Base-by-base conservation (phyloP, 2,329 filamentous ascomycete genomes). In the Fusarium drepaniforme region DNA sequence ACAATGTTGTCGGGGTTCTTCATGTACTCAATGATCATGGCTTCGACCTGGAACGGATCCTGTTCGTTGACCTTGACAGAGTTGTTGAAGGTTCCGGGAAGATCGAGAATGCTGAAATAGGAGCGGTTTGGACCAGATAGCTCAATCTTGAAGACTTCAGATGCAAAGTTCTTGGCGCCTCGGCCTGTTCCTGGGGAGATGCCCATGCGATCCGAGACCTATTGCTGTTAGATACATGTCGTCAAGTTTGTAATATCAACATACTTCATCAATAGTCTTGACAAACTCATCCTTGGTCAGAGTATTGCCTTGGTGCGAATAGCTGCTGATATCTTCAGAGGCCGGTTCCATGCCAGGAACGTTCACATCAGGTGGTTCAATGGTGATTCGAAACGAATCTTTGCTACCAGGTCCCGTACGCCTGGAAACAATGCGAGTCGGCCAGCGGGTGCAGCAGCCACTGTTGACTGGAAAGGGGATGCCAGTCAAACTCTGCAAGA, bases 61-160 rank as follows among this genome's bases (percentile, higher is more conserved):
- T 70, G 40, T 16, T 78, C 64, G 3, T 82, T 82, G 3, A 83
- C 77, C 0, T 70, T 70, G 25, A 72, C 58, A 1, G 76, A 67
- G 13, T 71, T 76, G 4, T 77, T 70, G 46, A 83, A 80, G 2
- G 81, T 73, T 0, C 83, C 83, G 1, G 84, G 83, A 3, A 85
- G 75, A 56, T 85, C 83, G 0, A 84, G 67, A 28, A 85, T 84
- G 16, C 80, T 83, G 66, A 84, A 84, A 51, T 82, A 79, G 0
- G 82, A 81, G 5, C 81, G 79, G 1, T 77, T 72, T 0, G 84
- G 83, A 1, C 83, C 83, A 0, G 79, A 82, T 4, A 85, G 67
- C 38, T 85, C 83, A 21, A 85, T 79, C 23, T 81, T 83, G 8
- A 85, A 77, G 13, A 84, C 81, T 25, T 84, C 79, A 11, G 79